Conservation (phyloP, 805 yeast genomes). For the Henningerozyma blattae region DNA sequence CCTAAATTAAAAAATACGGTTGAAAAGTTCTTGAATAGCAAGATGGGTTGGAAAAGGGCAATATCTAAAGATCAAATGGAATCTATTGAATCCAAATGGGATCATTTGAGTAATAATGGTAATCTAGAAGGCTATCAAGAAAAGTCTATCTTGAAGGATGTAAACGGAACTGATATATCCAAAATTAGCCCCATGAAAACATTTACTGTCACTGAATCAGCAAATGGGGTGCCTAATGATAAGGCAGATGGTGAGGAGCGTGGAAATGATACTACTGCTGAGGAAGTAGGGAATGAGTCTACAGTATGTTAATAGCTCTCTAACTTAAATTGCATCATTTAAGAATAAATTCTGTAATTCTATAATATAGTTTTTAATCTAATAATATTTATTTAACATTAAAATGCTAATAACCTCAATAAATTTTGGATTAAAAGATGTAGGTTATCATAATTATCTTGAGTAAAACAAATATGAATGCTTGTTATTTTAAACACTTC, state of each 20-base stretch:
- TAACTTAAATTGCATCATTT: too few relatives aligned
- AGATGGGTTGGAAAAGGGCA: slow-evolving; percentile 43
- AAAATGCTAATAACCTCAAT: too few relatives aligned
- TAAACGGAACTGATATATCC: too few relatives aligned
- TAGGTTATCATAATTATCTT: too few relatives aligned
- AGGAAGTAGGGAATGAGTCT: slow-evolving; percentile 34
- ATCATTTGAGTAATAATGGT: slow-evolving; percentile 12
- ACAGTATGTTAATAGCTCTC: slow-evolving; percentile 11
- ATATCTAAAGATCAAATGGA: slow-evolving; percentile 27
- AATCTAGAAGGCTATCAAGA: slow-evolving; percentile 6
- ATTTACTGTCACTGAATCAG: not conserved
- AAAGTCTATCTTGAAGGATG: not conserved
- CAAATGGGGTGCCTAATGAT: not conserved
- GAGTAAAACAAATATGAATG: too few relatives aligned
- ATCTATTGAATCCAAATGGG: slow-evolving; percentile 13
- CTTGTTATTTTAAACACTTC: too few relatives aligned
- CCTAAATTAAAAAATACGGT: slow-evolving; percentile 27
- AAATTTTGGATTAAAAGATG: too few relatives aligned
- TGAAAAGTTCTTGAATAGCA: slow-evolving; percentile 35
- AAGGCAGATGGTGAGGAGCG: slow-evolving; percentile 6
- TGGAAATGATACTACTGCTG: slow-evolving; percentile 31
- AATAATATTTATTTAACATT: too few relatives aligned
- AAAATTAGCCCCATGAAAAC: too few relatives aligned
- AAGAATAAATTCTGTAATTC: too few relatives aligned
- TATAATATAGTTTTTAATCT: too few relatives aligned